A percentile compares a stretch with the other conserved stretches of the same genome.
These are phyloP conservation scores for Lepraria neglecta DNA, from an alignment of 495 filamentous ascomycete genomes.

Conservation along the genomic window DNA sequence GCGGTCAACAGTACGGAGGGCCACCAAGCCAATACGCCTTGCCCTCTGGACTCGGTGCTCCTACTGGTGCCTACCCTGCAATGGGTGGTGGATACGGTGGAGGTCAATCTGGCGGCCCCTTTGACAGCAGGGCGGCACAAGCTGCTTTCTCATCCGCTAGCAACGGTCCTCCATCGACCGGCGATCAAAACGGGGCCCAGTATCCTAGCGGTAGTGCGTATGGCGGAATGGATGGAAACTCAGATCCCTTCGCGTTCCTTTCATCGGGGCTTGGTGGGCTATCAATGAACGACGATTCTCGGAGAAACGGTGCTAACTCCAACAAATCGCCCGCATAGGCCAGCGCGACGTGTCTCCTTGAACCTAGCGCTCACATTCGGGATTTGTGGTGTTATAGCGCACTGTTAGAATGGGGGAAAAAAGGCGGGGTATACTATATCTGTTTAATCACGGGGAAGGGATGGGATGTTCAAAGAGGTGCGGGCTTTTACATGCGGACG, in stretches of 20 bases:
- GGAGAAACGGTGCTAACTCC: constrained; percentile 66
- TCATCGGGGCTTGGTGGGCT: constrained; percentile 73
- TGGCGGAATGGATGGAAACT: constrained; percentile 54
- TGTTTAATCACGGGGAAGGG: background rate
- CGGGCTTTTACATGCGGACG: constrained; percentile 22
- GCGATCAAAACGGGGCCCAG: constrained; percentile 50
- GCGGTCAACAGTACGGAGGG: constrained; percentile 78
- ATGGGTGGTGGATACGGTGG: constrained; percentile 68
- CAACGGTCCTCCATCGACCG: constrained; percentile 54
- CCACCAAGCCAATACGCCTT: constrained; percentile 86
- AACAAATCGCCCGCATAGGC: constrained; percentile 61
- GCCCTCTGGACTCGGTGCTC: constrained; percentile 78
- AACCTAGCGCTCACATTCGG: background rate
- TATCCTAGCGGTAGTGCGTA: constrained; percentile 40
- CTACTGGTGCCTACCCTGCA: constrained; percentile 69
- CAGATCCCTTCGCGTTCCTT: constrained; percentile 86
- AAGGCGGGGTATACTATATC: constrained; percentile 2
- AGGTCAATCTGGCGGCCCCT: constrained; percentile 75
- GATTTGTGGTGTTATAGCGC: constrained; percentile 2
- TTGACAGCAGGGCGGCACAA: constrained; percentile 88
- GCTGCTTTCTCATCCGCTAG: constrained; percentile 83
- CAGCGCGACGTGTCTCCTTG: background rate
- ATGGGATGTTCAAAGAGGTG: constrained; percentile 1
- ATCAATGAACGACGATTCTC: constrained; percentile 75
- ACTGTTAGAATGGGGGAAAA: constrained; percentile 14